These are phyloP conservation scores for Cercis canadensis DNA, from an alignment of 306 rosid species.

Conservation along the genomic window DNA sequence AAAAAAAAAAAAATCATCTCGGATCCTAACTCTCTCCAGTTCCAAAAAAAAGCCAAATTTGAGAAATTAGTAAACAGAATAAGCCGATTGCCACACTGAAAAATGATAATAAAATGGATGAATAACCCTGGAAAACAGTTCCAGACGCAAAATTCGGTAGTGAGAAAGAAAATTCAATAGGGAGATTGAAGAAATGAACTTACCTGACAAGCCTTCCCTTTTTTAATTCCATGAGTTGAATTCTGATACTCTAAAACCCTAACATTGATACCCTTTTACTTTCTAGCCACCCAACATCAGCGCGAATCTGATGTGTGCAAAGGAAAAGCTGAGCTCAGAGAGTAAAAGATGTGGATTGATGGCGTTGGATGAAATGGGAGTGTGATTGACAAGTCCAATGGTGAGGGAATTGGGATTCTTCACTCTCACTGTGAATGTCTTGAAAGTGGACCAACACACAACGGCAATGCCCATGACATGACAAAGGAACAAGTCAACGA, in stretches of 20 bases:
- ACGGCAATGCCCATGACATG: too few species aligned
- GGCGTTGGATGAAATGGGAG: too few species aligned
- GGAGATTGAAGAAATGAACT: not conserved
- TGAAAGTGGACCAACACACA: too few species aligned
- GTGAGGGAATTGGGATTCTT: too few species aligned
- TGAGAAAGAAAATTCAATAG: not conserved
- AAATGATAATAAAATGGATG: too few species aligned
- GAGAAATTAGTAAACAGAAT: too few species aligned
- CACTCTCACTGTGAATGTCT: too few species aligned
- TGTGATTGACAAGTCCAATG: too few species aligned
- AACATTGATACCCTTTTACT: not conserved
- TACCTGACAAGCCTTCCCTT: constrained; percentile 70
- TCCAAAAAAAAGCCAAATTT: too few species aligned
- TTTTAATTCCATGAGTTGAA: constrained; percentile 54
- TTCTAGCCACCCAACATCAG: not conserved
- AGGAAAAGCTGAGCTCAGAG: constrained; percentile 31
- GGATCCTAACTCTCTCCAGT: not conserved
- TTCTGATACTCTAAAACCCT: constrained; percentile 40
- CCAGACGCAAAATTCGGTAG: not conserved
- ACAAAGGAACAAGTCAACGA: too few species aligned
- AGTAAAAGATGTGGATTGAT: not conserved
- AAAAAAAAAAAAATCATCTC: too few species aligned
- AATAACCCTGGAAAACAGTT: not conserved
- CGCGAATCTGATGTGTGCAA: not conserved
- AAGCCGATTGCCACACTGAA: too few species aligned